Evolutionary conservation across 176 grass and related monocot genomes (phyloP), one percentile per base, ranked within the genome.

Genomic region (Bromus sterilis): DNA sequence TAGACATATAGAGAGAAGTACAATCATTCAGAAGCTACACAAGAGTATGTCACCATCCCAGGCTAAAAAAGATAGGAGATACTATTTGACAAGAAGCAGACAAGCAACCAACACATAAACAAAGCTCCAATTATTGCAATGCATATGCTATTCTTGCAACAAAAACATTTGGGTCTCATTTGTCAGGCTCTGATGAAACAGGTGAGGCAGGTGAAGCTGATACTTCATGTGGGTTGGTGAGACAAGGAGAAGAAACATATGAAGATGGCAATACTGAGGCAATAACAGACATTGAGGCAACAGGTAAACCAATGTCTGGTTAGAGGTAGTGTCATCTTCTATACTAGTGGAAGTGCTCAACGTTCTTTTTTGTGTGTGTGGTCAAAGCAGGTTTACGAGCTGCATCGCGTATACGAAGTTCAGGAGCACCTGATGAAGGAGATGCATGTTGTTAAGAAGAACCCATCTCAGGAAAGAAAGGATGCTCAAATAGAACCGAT

Each of bases 201-300:
- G 55, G 56, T 36, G 25, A 56, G 68, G 37, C 15, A 31, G 44
- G 74, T 66, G 75, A 71, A 63, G 62, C 44, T 46, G 81, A 66
- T 30, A 60, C 15, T 41, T 85, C 5, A 30, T 49, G 59, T 36
- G 43, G 30, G 28, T 66, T 42, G 24, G 43, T 25, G 10, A 82
- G 46, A 60, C 29, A 90, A 86, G 88, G 89, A 94, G 66, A 94
- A 89, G 69, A 82, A 94, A 62, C 83, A 71, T 42, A 85, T 94
- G 53, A 94, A 92, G 87, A 89, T 86, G 57, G 82, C 84, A 46
- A 91, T 94, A n/a, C 62, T 94, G 79, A 89, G 68, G 61, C 93
- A 94, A 56, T 89, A 94, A 63, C 84, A 85, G 51, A 94, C 78
- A 53, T 94, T 94, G 82, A 87, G 75, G 57, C 89, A 92, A 42